Base-by-base conservation (phyloP, 208 protist genomes). In the Crithidia fasciculata region DNA sequence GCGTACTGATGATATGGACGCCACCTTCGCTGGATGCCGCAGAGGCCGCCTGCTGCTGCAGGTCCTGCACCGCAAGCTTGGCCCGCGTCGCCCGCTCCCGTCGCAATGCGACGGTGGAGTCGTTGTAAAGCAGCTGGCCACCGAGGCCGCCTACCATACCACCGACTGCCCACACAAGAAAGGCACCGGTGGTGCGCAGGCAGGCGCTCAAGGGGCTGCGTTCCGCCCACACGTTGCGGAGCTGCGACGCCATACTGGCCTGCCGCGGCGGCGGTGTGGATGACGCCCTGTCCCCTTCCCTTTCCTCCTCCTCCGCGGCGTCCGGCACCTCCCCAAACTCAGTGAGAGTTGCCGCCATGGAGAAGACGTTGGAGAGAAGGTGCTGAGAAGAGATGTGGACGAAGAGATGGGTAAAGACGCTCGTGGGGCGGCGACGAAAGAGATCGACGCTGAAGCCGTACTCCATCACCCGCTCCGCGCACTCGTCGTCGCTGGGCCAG, bases 401-500 rank as follows among this genome's bases (percentile, higher is more conserved):
- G 64, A 93, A 93, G 8, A 91, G 54, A 53, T 91, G 85, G 5
- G 88, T 93, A 4, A 88, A 18, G 10, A 91, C 50, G 2, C 80
- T 81, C 3, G 53, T 12, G 2, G 81, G 84, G 7, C 56, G 67
- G n/a, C 72, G 66, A 16, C 61, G 60, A 58, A 88, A 82, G 6
- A 69, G 9, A 7, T 71, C 28, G 6, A 83, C 70, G 67, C 74
- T 81, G 59, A 94, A 91, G 56, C 86, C 86, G 68, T 88, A 84
- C 10, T 74, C 58, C 19, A 80, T 45, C 7, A 83, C 82, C 49
- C 86, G 81, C 37, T 64, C 58, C 8, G 72, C 60, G 18, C 78
- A 80, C 53, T 86, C 78, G 28, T 69, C 47, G 40, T 80, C 82
- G 28, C 65, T 86, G 13, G 89, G 84, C 82, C 89, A 90, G 45